Evolutionary conservation across 139 green algal genomes (phyloP), one percentile per base, ranked within the genome.

Genomic region (Asterochloris sp.): DNA sequence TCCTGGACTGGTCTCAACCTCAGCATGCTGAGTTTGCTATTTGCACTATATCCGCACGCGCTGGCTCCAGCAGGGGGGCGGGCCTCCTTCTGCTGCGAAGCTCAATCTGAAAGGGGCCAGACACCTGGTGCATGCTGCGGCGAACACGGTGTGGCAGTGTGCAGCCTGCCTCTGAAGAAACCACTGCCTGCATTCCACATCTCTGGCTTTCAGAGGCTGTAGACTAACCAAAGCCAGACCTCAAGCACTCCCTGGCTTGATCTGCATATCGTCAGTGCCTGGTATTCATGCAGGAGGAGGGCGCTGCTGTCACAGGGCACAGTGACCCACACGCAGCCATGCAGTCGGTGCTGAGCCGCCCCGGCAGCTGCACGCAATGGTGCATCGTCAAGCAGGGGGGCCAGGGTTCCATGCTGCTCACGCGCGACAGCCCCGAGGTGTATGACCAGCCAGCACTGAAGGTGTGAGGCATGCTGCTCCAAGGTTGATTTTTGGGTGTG

Each of bases 311-410:
- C 26, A 98, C 94, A 6, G 94, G 94, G 0, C 29, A 86, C 61
- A 16, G 12, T 9, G 91, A 95, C 67, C 85, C 93, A 0, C 83
- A 92, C 71, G 81, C 80, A 29, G 91, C 93, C 13, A 95, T 89
- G 4, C 9, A 76, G 6, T 76, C 60, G 19, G 71, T 98, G 23
- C 88, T 98, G 38, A 38, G 84, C 0, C 86, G 90, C 10, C 85
- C 88, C 0, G 83, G 74, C 1, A 74, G 81, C 1, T 71, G 73
- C n/a, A 95, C 93, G 0, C 63, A 91, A 77, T 96, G 95, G 93
- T 91, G 86, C 62, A 86, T 97, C 15, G 88, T 98, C 68, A 98
- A 98, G 91, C 83, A 89, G 69, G 96, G 96, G 0, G 82, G 73
- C 0, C 62, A 86, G 29, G 96, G 96, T 10, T 92, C 96, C 10